Evolutionary conservation across 306 rosid species (phyloP).

Genomic region (Arachis hypogaea): DNA sequence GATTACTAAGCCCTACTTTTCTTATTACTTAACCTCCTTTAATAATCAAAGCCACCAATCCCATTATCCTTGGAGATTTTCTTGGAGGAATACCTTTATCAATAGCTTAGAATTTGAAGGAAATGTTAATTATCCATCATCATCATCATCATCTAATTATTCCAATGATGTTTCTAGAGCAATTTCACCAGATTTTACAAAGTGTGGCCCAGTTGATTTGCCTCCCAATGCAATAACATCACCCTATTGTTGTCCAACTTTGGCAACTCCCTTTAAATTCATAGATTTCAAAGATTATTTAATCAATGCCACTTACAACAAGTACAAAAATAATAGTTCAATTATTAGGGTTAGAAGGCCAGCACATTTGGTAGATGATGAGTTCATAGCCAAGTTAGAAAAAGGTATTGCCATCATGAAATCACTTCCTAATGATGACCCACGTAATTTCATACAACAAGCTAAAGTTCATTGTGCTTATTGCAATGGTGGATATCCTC

Average conservation of each 20-base stretch:
- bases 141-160: no score
- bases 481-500: conserved; percentile 69
- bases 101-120: conserved; percentile 10
- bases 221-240: neutral
- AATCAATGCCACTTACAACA: neutral
- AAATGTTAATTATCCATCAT: neutral
- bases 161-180: neutral
- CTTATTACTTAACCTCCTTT: neutral
- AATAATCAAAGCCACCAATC: neutral
- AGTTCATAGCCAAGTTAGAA: conserved; percentile 30
- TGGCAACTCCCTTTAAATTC: conserved; percentile 22
- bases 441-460: conserved; percentile 57
- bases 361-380: conserved; percentile 21
- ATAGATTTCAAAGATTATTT: conserved; percentile 27
- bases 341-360: neutral
- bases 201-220: neutral
- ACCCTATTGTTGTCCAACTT: conserved; percentile 56
- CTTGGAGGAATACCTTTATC: conserved; percentile 2
- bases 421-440: conserved; percentile 46
- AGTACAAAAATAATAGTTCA: no score
- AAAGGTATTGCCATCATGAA: conserved; percentile 34
- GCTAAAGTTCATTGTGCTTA: conserved; percentile 66
- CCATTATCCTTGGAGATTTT: neutral
- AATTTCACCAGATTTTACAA: neutral
- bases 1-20: neutral